A percentile compares a stretch with the other conserved stretches of the same genome.
These are phyloP conservation scores for Balakata baccata DNA, from an alignment of 345 rosid genomes.

Conservation along the genomic window DNA sequence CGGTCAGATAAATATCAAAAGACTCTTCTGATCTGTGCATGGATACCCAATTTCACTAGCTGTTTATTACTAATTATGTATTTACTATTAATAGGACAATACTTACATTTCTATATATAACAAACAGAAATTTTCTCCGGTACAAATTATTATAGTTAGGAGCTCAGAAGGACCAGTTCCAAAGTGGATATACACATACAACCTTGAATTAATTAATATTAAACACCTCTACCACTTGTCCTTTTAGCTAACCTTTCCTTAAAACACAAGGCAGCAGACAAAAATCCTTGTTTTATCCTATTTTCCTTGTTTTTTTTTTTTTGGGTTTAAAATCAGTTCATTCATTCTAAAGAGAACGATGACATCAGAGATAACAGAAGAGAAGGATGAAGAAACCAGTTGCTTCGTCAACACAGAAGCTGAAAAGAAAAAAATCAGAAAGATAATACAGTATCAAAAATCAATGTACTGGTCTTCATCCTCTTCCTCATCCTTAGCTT, in stretches of 20 bases:
- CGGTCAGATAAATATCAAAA: not conserved
- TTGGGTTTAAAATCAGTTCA: not conserved
- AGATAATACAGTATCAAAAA: slow-evolving; percentile 44
- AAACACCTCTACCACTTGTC: not conserved
- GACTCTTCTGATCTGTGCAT: too few species aligned
- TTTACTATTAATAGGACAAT: not conserved
- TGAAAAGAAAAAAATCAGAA: slow-evolving; percentile 39
- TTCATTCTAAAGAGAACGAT: not conserved
- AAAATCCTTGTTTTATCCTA: not conserved
- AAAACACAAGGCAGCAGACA: not conserved
- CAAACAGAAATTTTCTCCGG: not conserved
- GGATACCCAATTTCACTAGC: too few species aligned
- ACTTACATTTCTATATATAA: not conserved
- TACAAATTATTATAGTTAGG: not conserved
- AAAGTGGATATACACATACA: not conserved
- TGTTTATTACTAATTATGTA: not conserved
- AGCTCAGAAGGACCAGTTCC: not conserved
- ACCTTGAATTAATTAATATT: not conserved
- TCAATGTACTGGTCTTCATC: slow-evolving; percentile 42
- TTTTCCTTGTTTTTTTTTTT: not conserved
- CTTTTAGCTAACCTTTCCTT: not conserved
- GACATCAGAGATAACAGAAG: slow-evolving; percentile 45
- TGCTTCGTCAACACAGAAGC: slow-evolving; percentile 24
- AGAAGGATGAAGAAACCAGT: slow-evolving; percentile 21
- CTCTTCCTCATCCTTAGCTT: slow-evolving; percentile 22